Percentiles rank a stretch among this genome's conserved stretches.
Evolutionary conservation across 1,139 yeast genomes (phyloP).

Genomic region (Hyphopichia khmerensis): DNA sequence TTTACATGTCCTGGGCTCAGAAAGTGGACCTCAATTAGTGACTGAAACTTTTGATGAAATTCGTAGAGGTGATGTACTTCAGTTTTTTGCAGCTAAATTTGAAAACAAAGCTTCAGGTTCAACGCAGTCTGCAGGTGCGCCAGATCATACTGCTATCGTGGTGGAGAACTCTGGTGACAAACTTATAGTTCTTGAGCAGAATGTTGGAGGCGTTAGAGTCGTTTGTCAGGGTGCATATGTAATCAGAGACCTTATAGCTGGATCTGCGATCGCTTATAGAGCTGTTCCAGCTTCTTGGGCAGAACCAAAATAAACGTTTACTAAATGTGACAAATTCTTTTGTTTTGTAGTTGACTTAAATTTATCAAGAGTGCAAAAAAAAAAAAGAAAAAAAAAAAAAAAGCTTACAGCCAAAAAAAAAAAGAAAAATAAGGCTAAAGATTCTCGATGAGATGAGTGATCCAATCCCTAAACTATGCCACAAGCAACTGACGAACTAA

Average conservation of each 20-base stretch:
- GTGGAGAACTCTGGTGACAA: constrained; percentile 29
- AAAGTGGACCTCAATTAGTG: constrained; percentile 15
- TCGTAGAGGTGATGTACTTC: constrained; percentile 43
- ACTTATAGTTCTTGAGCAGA: constrained; percentile 58
- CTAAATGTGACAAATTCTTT: background rate
- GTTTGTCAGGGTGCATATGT: constrained; percentile 49
- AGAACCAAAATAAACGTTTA: constrained; percentile 10
- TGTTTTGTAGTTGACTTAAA: too few relatives aligned
- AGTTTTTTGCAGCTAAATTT: constrained; percentile 44
- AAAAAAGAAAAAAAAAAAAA: too few relatives aligned
- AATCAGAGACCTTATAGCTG: constrained; percentile 44
- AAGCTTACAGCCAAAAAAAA: too few relatives aligned
- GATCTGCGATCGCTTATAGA: constrained; percentile 53
- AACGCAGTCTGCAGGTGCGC: constrained; percentile 49
- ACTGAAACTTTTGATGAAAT: constrained; percentile 29
- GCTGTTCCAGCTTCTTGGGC: constrained; percentile 59
- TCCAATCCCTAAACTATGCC: background rate
- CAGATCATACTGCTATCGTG: constrained; percentile 69
- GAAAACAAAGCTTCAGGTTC: constrained; percentile 25
- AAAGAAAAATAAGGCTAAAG: too few relatives aligned
- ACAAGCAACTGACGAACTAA: background rate
- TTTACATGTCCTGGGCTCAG: constrained; percentile 32
- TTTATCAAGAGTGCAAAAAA: too few relatives aligned
- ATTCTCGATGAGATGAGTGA: background rate
- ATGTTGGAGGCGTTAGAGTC: constrained; percentile 49